Evolutionary conservation across 768 basidiomycete genomes (phyloP).

Genomic region (Gymnopilus junonius): DNA sequence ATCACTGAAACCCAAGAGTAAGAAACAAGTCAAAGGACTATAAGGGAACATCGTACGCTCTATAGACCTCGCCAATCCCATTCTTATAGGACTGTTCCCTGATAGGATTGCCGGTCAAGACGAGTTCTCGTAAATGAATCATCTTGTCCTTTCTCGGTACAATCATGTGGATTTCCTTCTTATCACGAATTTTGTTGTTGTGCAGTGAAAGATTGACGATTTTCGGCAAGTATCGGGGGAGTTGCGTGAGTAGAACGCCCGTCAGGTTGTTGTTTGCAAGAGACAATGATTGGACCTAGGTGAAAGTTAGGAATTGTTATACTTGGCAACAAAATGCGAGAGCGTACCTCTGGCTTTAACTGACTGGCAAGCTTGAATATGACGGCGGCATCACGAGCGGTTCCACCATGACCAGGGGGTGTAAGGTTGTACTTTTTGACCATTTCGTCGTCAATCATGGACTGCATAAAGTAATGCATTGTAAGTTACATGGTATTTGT

Average conservation of each 20-base stretch:
- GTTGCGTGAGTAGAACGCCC: slow-evolving; percentile 60
- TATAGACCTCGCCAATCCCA: slow-evolving; percentile 65
- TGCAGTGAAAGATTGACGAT: slow-evolving; percentile 81
- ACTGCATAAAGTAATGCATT: slow-evolving; percentile 46
- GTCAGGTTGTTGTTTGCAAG: slow-evolving; percentile 74
- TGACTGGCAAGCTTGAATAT: slow-evolving; percentile 88
- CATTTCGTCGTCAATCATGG: slow-evolving; percentile 77
- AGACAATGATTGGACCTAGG: slow-evolving; percentile 78
- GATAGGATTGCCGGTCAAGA: slow-evolving; percentile 78
- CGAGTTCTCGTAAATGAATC: slow-evolving; percentile 68
- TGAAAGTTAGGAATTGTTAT: slow-evolving; percentile 13
- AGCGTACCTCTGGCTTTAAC: slow-evolving; percentile 70
- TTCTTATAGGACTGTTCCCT: slow-evolving; percentile 61
- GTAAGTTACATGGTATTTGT: slow-evolving; percentile 21
- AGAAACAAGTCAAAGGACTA: background rate
- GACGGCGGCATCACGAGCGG: slow-evolving; percentile 71
- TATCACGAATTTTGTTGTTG: slow-evolving; percentile 71
- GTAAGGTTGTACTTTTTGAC: slow-evolving; percentile 72
- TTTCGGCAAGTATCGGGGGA: slow-evolving; percentile 78
- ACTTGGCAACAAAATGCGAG: background rate
- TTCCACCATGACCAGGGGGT: slow-evolving; percentile 73
- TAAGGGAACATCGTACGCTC: slow-evolving; percentile 51
- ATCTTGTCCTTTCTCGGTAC: slow-evolving; percentile 63
- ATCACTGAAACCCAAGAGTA: slow-evolving; percentile 51
- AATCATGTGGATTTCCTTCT: slow-evolving; percentile 73